Base-by-base conservation (phyloP, 2,329 filamentous ascomycete genomes). In the Periconia macrospinosa region DNA sequence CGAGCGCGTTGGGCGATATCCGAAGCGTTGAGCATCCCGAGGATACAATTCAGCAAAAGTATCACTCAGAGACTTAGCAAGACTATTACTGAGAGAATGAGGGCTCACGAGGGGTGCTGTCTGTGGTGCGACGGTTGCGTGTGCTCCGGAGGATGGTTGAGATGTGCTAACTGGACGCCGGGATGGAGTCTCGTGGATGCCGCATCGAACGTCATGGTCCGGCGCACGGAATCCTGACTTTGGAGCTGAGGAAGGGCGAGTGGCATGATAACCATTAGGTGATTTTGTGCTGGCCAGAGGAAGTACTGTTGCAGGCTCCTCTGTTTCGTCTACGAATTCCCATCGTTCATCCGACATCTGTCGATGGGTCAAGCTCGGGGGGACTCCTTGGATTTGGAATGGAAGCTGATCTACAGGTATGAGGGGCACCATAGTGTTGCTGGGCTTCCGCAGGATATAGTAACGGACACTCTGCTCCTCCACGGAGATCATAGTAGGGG, bases 331-430 rank as follows among this genome's bases (percentile, higher is more conserved):
- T 14, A 66, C 52, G 9, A 62, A 59, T 37, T 65, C 63, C 69
- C 68, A 72, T 1, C 53, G 52, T 35, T 63, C 59, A 17, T 65
- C 51, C 8, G 56, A 59, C 46, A 66, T 54, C 42, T 69, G 63
- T 14, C 56, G 60, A 50, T 63, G 64, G 17, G 52, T 68, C 41
- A 79, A 53, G 15, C 67, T 58, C 1, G 69, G 67, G 35, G 75
- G 72, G 7, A 76, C 58, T 9, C 71, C 74, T 30, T 67, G 60
- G 11, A 79, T 64, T n/a, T 68, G 64, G 43, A 76, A 66, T 0
- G 76, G 75, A 3, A 79, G 67, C 58, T 78, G 75, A 49, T 79
- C 77, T 6, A 67, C 70, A 17, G 77, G 73, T 14, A 79, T 63
- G 3, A 79, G 62, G 6, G 77, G 76, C 0, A 78, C 69, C 47